These are phyloP conservation scores for Lipomyces anomalus DNA, from an alignment of 805 yeast genomes.

Conservation along the genomic window DNA sequence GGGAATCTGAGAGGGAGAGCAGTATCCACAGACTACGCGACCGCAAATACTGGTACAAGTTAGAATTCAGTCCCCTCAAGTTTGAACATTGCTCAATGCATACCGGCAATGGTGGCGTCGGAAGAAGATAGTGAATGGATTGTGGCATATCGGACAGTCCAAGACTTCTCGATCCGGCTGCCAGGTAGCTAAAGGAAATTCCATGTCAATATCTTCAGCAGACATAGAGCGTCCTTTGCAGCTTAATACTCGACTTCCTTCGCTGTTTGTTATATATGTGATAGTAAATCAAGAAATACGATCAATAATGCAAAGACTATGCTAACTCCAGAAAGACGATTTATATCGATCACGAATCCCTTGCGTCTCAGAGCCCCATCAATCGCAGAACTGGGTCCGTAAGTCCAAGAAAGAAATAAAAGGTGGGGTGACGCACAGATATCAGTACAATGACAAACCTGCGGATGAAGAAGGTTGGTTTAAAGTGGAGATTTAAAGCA, in stretches of 20 bases:
- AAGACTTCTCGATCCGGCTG: slow-evolving; percentile 56
- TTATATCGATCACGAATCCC: too few relatives aligned
- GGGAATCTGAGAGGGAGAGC: slow-evolving; percentile 50
- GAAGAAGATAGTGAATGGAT: slow-evolving; percentile 51
- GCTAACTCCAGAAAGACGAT: too few relatives aligned
- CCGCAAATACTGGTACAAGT: slow-evolving; percentile 68
- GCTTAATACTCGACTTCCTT: neutral
- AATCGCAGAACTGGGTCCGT: too few relatives aligned
- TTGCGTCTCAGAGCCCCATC: too few relatives aligned
- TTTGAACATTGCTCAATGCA: slow-evolving; percentile 3
- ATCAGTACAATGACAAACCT: too few relatives aligned
- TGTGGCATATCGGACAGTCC: slow-evolving; percentile 52
- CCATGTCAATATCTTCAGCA: slow-evolving; percentile 1
- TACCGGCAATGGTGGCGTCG: slow-evolving; percentile 79
- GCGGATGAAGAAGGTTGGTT: too few relatives aligned
- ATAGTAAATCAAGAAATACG: too few relatives aligned
- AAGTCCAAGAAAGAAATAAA: too few relatives aligned
- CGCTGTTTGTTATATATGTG: too few relatives aligned
- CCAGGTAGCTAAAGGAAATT: slow-evolving; percentile 42
- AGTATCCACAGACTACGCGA: slow-evolving; percentile 63
- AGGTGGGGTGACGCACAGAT: too few relatives aligned
- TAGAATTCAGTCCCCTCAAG: neutral
- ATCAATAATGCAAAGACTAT: too few relatives aligned
- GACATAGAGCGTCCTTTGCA: neutral
- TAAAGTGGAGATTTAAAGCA: too few relatives aligned